Base-by-base conservation (phyloP, 208 protist species). In the Wallacemonas sp. region DNA sequence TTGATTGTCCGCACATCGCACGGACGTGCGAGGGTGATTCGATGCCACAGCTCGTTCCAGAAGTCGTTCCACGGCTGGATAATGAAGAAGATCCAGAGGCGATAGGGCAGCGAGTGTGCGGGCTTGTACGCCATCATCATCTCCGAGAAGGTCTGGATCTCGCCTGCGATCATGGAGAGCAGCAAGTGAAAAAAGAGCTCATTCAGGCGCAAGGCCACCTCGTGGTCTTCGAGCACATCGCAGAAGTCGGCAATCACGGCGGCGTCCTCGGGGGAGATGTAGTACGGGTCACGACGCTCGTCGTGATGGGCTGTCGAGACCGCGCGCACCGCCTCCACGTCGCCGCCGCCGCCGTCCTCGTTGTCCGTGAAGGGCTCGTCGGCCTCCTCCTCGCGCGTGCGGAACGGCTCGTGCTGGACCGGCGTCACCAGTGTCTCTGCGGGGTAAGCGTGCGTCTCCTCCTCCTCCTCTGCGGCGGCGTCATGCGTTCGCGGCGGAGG, bases 61-160 rank as follows among this genome's bases (percentile, higher is more conserved):
- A 83, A 76, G 38, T 71, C 63, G 31, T 70, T 59, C 68, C 67
- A 83, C 31, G 66, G 49, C 22, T 83, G 73, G 29, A 79, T 32
- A 25, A 83, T 66, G 39, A 76, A 76, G 55, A 72, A 74, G 3
- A 76, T 48, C 28, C 75, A 46, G 10, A 79, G 33, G n/a, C 68
- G 66, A 10, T 62, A 57, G 5, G 18, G 49, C 22, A 59, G 36
- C 2, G 77, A 75, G 22, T 76, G 75, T 42, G 10, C 54, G 16
- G 66, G 66, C 42, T 50, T 33, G 66, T 71, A 71, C 8, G 18
- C 26, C 26, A 42, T 22, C 66, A 71, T 71, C 45, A 62, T 54
- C 50, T 71, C 66, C 12, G 49, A 52, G 49, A 71, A 71, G 2
- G 66, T 54, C 10, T 62, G 31, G 11, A 71, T 50, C 55, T 71